These are phyloP conservation scores for Vaccinium vitisidaea DNA, from an alignment of 148 eudicot species.

Conservation along the genomic window DNA sequence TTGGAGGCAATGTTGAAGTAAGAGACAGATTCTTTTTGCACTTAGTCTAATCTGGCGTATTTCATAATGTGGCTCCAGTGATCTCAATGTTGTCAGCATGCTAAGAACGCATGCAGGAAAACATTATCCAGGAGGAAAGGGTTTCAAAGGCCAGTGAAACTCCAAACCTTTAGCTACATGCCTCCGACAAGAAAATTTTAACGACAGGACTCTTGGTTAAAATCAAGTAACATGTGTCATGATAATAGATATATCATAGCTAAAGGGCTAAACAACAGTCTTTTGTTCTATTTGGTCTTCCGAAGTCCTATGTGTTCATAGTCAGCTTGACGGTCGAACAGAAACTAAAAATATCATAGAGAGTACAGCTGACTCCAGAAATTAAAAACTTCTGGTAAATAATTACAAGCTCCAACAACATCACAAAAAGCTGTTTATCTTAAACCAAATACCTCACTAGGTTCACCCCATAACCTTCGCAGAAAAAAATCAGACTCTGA, in stretches of 20 bases:
- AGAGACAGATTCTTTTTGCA: slow-evolving; percentile 8
- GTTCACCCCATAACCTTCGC: slow-evolving; percentile 96
- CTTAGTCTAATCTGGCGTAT: not conserved
- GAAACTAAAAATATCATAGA: not conserved
- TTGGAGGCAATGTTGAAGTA: not conserved
- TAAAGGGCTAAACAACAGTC: not conserved
- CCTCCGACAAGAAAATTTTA: not conserved
- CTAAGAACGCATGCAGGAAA: slow-evolving; percentile 4
- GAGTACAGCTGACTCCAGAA: not conserved
- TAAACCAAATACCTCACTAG: slow-evolving; percentile 63
- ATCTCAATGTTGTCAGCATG: not conserved
- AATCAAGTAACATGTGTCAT: not conserved
- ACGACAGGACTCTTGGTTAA: not conserved
- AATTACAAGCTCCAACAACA: not conserved
- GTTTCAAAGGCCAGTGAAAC: not conserved
- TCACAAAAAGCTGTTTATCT: not conserved
- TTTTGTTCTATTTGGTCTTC: slow-evolving; percentile 1
- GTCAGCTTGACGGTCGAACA: not conserved
- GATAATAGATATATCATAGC: not conserved
- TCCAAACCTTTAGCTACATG: not conserved
- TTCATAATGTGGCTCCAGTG: not conserved
- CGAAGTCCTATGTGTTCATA: not conserved
- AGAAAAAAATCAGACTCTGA: slow-evolving; percentile 77
- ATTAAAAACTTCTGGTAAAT: not conserved
- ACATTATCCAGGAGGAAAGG: not conserved